These are phyloP conservation scores for Psidium guajava DNA, from an alignment of 345 rosid genomes.

Conservation along the genomic window DNA sequence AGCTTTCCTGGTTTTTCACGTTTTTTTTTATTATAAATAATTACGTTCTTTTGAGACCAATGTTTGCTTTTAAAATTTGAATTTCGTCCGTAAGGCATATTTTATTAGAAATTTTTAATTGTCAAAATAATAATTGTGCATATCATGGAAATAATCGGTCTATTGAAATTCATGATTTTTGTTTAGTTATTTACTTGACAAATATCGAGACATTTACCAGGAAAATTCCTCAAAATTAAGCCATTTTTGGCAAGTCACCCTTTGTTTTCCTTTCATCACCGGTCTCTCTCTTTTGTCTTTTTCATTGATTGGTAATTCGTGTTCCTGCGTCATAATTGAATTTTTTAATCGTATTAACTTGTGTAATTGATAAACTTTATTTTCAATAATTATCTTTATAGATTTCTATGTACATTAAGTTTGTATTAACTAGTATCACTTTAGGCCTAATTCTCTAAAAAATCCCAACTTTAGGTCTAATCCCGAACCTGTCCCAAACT, in stretches of 20 bases:
- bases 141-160: background rate
- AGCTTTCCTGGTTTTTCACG: background rate
- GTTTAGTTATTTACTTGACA: background rate
- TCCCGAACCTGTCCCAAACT: no score
- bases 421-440: background rate
- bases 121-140: background rate
- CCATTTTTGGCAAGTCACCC: background rate
- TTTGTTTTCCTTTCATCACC: background rate
- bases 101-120: background rate
- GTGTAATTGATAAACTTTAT: background rate
- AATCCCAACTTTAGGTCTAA: no score
- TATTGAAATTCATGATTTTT: background rate
- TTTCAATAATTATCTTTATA: background rate
- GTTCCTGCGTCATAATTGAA: background rate
- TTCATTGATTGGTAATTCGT: background rate
- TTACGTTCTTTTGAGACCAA: background rate
- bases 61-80: accelerated
- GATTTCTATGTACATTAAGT: background rate
- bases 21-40: background rate
- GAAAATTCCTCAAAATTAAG: background rate
- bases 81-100: background rate
- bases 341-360: background rate
- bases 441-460: no score
- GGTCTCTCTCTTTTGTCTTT: background rate
- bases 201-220: background rate